phyloP scores from a whole-genome alignment of 2,329 filamentous ascomycete species.

The Cryphonectria japonica region DNA sequence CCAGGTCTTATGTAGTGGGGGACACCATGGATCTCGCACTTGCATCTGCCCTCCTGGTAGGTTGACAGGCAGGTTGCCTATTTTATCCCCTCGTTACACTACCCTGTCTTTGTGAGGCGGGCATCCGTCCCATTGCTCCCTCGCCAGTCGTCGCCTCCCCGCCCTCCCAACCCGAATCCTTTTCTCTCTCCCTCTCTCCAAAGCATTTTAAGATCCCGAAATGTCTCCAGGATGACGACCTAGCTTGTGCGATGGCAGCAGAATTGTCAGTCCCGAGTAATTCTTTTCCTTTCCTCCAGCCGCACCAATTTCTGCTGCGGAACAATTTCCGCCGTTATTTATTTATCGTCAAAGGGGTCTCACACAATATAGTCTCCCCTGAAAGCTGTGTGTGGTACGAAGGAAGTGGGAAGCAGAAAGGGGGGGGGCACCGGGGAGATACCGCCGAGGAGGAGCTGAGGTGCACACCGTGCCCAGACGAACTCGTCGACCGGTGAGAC shows the following conservation, averaged over 20 bases:
- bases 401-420: neutral
- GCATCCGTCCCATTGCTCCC: slow-evolving; percentile 8
- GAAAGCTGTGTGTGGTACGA: neutral
- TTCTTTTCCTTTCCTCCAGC: neutral
- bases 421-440: neutral
- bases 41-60: slow-evolving; percentile 8
- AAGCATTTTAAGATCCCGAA: slow-evolving; percentile 11
- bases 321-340: slow-evolving; percentile 11
- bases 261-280: slow-evolving; percentile 7
- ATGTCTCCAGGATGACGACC: slow-evolving; percentile 1
- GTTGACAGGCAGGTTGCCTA: slow-evolving; percentile 13
- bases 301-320: slow-evolving; percentile 11
- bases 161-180: neutral
- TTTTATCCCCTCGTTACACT: slow-evolving; percentile 13
- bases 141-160: slow-evolving; percentile 8
- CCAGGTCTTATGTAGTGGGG: slow-evolving; percentile 8
- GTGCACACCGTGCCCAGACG: neutral
- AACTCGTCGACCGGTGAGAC: slow-evolving; percentile 22
- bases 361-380: neutral
- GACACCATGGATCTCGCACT: slow-evolving; percentile 7
- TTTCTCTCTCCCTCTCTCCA: neutral
- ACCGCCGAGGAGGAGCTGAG: neutral
- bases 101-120: slow-evolving; percentile 14
- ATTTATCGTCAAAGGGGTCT: neutral
- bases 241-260: neutral